Evolutionary conservation across 2,329 filamentous ascomycete species (phyloP).

Genomic region (Botryotinia narcissicola): DNA sequence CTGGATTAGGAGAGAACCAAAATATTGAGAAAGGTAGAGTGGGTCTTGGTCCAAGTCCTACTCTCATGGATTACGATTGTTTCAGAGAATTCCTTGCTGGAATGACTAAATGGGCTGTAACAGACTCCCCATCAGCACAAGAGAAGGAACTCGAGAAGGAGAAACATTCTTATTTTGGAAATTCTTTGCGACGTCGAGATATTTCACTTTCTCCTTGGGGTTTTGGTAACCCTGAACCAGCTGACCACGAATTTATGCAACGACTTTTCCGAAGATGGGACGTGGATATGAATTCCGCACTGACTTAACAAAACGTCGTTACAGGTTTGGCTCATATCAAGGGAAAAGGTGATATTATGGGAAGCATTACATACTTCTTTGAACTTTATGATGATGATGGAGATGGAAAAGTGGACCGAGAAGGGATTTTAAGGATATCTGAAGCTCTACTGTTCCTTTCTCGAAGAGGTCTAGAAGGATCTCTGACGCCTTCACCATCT

Average conservation of each 20-base stretch:
- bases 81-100: conserved; percentile 91
- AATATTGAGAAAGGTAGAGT: conserved; percentile 80
- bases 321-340: conserved; percentile 88
- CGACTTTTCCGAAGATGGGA: conserved; percentile 89
- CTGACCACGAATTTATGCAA: conserved; percentile 92
- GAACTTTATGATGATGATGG: conserved; percentile 92
- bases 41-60: conserved; percentile 83
- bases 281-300: conserved; percentile 67
- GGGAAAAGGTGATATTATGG: conserved; percentile 94
- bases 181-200: conserved; percentile 47
- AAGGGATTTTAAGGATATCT: conserved; percentile 91
- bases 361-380: conserved; percentile 96
- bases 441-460: conserved; percentile 93
- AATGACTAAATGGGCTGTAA: conserved; percentile 89
- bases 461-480: conserved; percentile 77
- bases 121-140: conserved; percentile 69
- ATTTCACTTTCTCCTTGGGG: conserved; percentile 51
- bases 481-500: conserved; percentile 63
- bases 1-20: conserved; percentile 42
- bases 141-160: conserved; percentile 51
- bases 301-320: conserved; percentile 90
- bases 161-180: conserved; percentile 60
- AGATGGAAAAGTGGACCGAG: conserved; percentile 88
- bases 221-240: conserved; percentile 61
- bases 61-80: conserved; percentile 94